Percentiles rank a stretch among this genome's conserved stretches.
phyloP scores from a whole-genome alignment of 2,329 filamentous ascomycete species.

The Hirsutella minnesotensis region DNA sequence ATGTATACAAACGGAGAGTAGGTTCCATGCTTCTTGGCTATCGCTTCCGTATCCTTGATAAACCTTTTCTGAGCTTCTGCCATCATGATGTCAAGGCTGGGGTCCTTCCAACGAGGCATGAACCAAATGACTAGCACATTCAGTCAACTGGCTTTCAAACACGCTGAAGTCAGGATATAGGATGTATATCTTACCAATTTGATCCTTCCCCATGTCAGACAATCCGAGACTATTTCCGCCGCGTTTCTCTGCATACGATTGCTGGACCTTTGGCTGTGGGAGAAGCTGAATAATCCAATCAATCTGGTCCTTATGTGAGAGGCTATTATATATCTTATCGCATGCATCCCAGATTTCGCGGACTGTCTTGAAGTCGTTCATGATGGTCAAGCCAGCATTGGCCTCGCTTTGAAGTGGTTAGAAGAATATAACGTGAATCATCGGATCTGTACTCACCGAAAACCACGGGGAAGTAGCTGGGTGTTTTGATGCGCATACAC shows the following conservation, averaged over 20 bases:
- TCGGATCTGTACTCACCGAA: neutral
- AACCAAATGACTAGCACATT: neutral
- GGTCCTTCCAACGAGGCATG: neutral
- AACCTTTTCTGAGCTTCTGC: neutral
- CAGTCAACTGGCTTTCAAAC: no score
- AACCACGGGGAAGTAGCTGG: neutral
- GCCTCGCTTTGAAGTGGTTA: neutral
- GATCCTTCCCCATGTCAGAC: neutral
- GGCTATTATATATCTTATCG: neutral
- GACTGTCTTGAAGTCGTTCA: neutral
- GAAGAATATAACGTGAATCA: neutral
- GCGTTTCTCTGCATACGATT: neutral
- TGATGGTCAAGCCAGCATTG: neutral
- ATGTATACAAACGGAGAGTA: constrained; percentile 24
- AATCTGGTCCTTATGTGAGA: neutral
- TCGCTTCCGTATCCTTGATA: neutral
- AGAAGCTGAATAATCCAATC: neutral
- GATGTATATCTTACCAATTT: neutral
- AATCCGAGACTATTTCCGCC: constrained; percentile 1
- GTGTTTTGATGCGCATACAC: neutral
- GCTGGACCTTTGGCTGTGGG: neutral
- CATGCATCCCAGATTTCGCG: neutral
- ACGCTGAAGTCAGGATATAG: no score
- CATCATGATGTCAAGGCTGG: constrained; percentile 1
- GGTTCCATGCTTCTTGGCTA: constrained; percentile 13